These are phyloP conservation scores for Polyporus tsugae DNA, from an alignment of 1,284 basidiomycete genomes.

Conservation along the genomic window DNA sequence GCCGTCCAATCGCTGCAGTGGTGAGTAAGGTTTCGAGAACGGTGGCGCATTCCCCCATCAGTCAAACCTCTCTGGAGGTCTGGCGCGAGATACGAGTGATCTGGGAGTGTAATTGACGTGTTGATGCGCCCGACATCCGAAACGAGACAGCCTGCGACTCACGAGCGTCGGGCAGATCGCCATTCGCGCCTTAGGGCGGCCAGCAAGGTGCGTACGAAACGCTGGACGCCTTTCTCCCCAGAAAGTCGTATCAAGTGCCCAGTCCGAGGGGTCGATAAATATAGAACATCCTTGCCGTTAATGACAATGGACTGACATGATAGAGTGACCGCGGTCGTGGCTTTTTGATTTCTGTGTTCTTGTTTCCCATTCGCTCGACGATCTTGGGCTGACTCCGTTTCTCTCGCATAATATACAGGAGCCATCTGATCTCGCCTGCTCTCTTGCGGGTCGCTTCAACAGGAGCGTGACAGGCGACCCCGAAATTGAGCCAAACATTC, in stretches of 20 bases:
- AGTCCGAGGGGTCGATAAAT: not conserved
- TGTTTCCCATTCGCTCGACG: not conserved
- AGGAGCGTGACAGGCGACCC: not conserved
- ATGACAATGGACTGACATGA: not conserved
- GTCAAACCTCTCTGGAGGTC: not conserved
- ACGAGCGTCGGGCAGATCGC: not conserved
- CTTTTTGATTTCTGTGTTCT: not conserved
- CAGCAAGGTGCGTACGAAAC: not conserved
- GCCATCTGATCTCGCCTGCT: not conserved
- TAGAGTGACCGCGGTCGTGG: not conserved
- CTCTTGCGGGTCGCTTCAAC: not conserved
- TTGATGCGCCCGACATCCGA: not conserved
- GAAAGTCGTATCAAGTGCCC: not conserved
- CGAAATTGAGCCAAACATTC: not conserved
- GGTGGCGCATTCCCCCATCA: not conserved
- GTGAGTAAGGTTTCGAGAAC: not conserved
- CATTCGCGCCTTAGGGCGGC: not conserved
- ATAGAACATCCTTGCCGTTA: not conserved
- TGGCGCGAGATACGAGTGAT: not conserved
- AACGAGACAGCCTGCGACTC: not conserved
- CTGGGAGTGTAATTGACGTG: not conserved
- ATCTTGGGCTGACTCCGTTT: not conserved
- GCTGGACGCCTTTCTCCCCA: not conserved
- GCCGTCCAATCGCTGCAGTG: not conserved
- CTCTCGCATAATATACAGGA: not conserved